These are phyloP conservation scores for Suillus occidentalis DNA, from an alignment of 768 basidiomycete genomes.

Conservation along the genomic window DNA sequence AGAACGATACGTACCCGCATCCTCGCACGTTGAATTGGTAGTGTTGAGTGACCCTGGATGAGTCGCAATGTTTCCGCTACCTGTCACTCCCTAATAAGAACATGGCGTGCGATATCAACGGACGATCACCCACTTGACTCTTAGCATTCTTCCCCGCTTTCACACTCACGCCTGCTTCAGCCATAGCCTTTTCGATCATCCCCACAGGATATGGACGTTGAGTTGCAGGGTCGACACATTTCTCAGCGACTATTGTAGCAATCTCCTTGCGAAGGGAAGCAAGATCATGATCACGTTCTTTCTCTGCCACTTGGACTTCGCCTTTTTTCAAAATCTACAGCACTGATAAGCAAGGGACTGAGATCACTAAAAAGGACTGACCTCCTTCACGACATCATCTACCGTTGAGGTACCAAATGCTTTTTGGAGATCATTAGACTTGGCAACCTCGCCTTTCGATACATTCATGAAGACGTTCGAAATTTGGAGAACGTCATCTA, in stretches of 20 bases:
- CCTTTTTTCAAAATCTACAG: conserved; percentile 92
- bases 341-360: neutral
- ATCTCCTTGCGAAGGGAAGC: conserved; percentile 83
- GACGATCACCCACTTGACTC: conserved; percentile 64
- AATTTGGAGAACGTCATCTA: conserved; percentile 96
- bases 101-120: neutral
- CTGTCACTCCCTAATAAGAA: conserved; percentile 36
- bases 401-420: conserved; percentile 80
- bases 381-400: conserved; percentile 79
- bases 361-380: conserved; percentile 27
- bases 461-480: conserved; percentile 95
- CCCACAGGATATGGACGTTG: conserved; percentile 89
- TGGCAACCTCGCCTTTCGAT: conserved; percentile 92
- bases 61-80: conserved; percentile 87
- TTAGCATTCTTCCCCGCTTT: conserved; percentile 89
- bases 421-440: conserved; percentile 86
- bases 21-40: conserved; percentile 89
- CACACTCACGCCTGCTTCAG: conserved; percentile 90
- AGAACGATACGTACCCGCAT: conserved; percentile 90
- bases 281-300: conserved; percentile 92
- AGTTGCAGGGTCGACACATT: conserved; percentile 91
- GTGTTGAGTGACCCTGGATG: conserved; percentile 76
- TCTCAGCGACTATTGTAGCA: conserved; percentile 90
- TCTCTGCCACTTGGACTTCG: conserved; percentile 95
- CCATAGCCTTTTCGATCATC: conserved; percentile 98